Conservation (phyloP, 2,329 filamentous ascomycete species). For the Aureobasidium leucospermi region DNA sequence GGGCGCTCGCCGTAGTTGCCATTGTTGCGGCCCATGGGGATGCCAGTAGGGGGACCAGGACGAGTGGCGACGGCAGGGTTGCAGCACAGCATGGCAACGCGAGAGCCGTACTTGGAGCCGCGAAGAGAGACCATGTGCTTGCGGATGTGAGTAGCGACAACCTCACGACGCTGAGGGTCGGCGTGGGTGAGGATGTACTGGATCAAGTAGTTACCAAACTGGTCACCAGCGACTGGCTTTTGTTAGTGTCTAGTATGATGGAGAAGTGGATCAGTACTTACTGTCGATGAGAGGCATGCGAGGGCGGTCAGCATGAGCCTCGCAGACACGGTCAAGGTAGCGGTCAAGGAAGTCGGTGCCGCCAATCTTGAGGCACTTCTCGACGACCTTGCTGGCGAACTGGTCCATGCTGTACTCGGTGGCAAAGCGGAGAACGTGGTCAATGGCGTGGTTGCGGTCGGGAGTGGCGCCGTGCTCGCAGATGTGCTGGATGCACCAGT, state of each 20-base stretch:
- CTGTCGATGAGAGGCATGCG: constrained; percentile 95
- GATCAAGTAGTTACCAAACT: constrained; percentile 97
- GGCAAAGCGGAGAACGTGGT: constrained; percentile 88
- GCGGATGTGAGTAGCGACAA: constrained; percentile 85
- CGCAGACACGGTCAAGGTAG: constrained; percentile 90
- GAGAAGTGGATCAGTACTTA: constrained; percentile 31
- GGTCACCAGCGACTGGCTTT: constrained; percentile 74
- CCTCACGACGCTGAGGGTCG: constrained; percentile 77
- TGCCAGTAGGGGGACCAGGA: constrained; percentile 72
- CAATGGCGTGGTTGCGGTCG: constrained; percentile 87
- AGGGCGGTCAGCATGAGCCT: constrained; percentile 80
- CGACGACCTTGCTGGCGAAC: constrained; percentile 97
- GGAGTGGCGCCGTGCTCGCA: constrained; percentile 90
- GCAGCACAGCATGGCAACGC: constrained; percentile 97
- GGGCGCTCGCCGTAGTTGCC: constrained; percentile 13
- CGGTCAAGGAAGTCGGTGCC: constrained; percentile 82
- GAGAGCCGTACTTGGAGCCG: constrained; percentile 95
- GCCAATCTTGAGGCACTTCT: constrained; percentile 97
- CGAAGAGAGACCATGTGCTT: constrained; percentile 99
- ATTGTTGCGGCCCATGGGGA: constrained; percentile 24
- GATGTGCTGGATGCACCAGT: constrained; percentile 99
- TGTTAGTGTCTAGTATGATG: constrained; percentile 16
- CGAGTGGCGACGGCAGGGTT: constrained; percentile 86
- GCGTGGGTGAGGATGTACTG: constrained; percentile 94
- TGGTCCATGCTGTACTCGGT: constrained; percentile 98